phyloP scores from a whole-genome alignment of 441 rosid genomes.

The Kokia cookei region DNA sequence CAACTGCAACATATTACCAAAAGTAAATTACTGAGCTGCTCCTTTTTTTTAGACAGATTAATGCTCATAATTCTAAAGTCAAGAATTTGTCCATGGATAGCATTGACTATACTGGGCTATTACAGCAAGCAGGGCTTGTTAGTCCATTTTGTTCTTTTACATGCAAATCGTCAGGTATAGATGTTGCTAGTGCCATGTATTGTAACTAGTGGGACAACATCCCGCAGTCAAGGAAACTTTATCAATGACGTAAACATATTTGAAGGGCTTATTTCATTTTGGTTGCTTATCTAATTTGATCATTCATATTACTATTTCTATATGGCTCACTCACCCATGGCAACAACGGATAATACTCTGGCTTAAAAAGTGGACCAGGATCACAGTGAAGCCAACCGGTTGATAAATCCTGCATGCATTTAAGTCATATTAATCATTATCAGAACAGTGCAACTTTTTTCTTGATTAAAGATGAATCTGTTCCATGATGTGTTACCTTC shows the following conservation, averaged over 20 bases:
- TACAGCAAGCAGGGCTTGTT: background rate
- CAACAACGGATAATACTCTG: constrained; percentile 39
- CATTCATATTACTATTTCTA: background rate
- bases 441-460: background rate
- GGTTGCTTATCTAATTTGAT: background rate
- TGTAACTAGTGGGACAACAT: background rate
- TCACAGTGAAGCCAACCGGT: constrained; percentile 91
- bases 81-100: background rate
- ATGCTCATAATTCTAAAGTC: background rate
- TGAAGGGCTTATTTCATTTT: background rate
- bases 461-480: background rate
- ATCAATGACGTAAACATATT: background rate
- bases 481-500: constrained; percentile 41
- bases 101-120: background rate
- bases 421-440: background rate
- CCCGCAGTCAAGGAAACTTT: background rate
- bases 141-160: background rate
- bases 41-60: background rate
- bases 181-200: background rate
- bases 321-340: constrained; percentile 27
- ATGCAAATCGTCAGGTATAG: background rate
- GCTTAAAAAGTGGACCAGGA: constrained; percentile 74
- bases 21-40: background rate
- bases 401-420: constrained; percentile 52
- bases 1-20: constrained; percentile 32